Percentiles rank a stretch among this genome's conserved stretches.
These are phyloP conservation scores for Arctium minus DNA, from an alignment of 129 eudicot species.

Conservation along the genomic window DNA sequence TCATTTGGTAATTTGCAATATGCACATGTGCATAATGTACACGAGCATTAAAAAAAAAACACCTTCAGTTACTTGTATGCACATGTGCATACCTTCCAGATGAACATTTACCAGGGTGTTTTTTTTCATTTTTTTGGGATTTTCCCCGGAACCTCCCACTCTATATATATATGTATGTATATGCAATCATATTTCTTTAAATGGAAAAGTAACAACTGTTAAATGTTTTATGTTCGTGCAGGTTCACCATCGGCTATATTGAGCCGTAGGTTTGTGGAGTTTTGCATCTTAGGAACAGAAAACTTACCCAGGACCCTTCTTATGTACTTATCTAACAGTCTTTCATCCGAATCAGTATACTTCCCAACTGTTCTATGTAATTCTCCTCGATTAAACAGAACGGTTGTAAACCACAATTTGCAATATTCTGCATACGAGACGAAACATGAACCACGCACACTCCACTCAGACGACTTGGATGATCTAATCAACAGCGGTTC, in stretches of 20 bases:
- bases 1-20: too few species aligned
- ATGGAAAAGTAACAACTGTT: background rate
- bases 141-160: background rate
- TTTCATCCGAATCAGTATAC: slow-evolving; percentile 61
- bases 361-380: slow-evolving; percentile 85
- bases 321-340: slow-evolving; percentile 88
- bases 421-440: slow-evolving; percentile 46
- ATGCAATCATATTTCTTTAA: background rate
- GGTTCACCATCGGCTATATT: slow-evolving; percentile 70
- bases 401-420: slow-evolving; percentile 66
- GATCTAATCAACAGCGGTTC: slow-evolving; percentile 63
- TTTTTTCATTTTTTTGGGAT: background rate
- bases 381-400: slow-evolving; percentile 55
- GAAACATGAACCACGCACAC: slow-evolving; percentile 40
- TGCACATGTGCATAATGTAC: background rate
- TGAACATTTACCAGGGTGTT: background rate
- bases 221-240: slow-evolving; percentile 24
- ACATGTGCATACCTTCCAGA: background rate
- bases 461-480: slow-evolving; percentile 42
- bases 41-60: background rate
- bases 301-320: slow-evolving; percentile 83
- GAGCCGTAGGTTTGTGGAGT: slow-evolving; percentile 79
- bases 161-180: background rate
- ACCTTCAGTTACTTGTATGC: background rate
- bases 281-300: slow-evolving; percentile 73